These are phyloP conservation scores for Phyllosticta citrichinensis DNA, from an alignment of 2,329 filamentous ascomycete species.

Conservation along the genomic window DNA sequence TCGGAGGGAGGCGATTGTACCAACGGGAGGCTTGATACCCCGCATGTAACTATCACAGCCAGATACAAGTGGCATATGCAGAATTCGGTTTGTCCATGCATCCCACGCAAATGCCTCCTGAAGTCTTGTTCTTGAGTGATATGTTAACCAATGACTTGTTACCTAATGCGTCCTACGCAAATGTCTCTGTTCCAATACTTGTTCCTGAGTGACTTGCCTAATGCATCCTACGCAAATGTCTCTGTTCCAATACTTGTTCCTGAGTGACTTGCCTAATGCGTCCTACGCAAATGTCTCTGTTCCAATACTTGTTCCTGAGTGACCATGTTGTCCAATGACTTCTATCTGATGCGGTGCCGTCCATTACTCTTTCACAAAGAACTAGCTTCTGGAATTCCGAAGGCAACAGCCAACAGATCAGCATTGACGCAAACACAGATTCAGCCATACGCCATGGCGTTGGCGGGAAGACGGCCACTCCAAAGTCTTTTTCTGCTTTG, in stretches of 20 bases:
- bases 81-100: not conserved
- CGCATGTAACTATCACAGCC: not conserved
- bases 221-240: no score
- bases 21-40: not conserved
- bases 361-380: not conserved
- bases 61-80: not conserved
- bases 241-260: no score
- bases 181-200: no score
- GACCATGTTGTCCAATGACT: no score
- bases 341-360: not conserved
- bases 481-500: not conserved
- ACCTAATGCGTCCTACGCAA: no score
- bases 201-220: no score
- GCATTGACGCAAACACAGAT: not conserved
- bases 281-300: no score
- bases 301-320: no score
- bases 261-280: no score
- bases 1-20: not conserved
- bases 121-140: no score
- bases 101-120: no score
- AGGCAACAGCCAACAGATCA: not conserved
- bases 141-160: no score
- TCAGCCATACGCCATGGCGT: not conserved
- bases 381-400: not conserved
- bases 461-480: not conserved